Conservation (phyloP, 2,329 filamentous ascomycete species). For the Aspergillus terreus region DNA sequence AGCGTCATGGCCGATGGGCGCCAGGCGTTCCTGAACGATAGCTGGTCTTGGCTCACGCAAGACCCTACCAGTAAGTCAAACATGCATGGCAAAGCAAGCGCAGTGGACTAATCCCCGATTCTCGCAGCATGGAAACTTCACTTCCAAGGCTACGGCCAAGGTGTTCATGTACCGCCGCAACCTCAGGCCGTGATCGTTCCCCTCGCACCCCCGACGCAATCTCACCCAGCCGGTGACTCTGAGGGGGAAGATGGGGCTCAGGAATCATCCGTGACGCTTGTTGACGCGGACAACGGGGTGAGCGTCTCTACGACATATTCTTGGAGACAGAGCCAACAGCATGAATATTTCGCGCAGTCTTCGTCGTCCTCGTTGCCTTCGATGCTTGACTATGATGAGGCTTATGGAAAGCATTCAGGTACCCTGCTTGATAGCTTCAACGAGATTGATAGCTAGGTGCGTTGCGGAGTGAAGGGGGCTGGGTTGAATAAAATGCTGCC, state of each 20-base stretch:
- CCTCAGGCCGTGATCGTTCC: background rate
- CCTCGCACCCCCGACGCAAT: background rate
- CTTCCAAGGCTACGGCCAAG: conserved; percentile 6
- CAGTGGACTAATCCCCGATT: background rate
- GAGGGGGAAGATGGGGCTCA: background rate
- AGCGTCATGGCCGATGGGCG: conserved; percentile 35
- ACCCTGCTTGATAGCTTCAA: background rate
- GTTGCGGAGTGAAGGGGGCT: no score
- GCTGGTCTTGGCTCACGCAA: conserved; percentile 45
- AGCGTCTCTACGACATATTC: background rate
- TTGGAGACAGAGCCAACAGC: background rate
- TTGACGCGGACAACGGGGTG: background rate
- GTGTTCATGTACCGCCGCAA: background rate
- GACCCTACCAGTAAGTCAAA: conserved; percentile 46
- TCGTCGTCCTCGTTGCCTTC: background rate
- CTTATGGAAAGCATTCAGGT: background rate
- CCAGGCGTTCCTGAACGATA: conserved; percentile 47
- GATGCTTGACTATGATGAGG: background rate
- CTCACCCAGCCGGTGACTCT: background rate
- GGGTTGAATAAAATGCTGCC: no score
- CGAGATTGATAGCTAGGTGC: background rate
- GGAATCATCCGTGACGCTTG: background rate
- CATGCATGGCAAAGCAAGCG: no score
- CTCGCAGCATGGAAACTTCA: conserved; percentile 17
- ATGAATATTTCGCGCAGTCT: background rate